These are phyloP conservation scores for Penicillium odoratum DNA, from an alignment of 495 filamentous ascomycete genomes.

Conservation along the genomic window DNA sequence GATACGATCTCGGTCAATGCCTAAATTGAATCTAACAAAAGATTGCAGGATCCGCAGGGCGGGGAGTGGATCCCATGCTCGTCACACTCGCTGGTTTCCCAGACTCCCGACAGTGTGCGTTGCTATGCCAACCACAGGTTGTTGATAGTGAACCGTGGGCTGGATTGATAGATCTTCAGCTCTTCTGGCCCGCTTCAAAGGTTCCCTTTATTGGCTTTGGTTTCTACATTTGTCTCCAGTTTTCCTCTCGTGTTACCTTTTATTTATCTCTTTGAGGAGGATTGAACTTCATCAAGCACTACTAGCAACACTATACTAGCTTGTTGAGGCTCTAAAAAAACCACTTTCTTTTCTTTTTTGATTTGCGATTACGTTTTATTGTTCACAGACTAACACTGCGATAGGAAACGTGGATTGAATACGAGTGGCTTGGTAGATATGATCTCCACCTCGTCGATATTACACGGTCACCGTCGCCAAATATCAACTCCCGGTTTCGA, in stretches of 20 bases:
- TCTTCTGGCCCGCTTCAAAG: constrained; percentile 26
- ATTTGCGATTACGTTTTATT: constrained; percentile 21
- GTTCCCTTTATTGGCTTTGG: constrained; percentile 27
- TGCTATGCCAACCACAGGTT: constrained; percentile 48
- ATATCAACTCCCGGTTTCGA: constrained; percentile 83
- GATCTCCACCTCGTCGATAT: constrained; percentile 27
- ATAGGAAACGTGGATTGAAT: constrained; percentile 24
- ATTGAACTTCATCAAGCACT: constrained; percentile 3
- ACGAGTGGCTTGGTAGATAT: constrained; percentile 31
- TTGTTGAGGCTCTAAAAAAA: constrained; percentile 22
- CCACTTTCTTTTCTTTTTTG: constrained; percentile 25
- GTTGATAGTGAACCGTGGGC: constrained; percentile 46
- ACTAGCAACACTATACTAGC: constrained; percentile 3
- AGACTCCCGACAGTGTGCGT: constrained; percentile 33
- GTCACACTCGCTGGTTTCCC: constrained; percentile 34
- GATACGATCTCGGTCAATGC: constrained; percentile 13
- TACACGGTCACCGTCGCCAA: constrained; percentile 66
- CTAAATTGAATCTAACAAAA: neutral
- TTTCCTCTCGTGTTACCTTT: constrained; percentile 15
- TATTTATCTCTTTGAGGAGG: neutral
- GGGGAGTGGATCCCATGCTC: constrained; percentile 22
- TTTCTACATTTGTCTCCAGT: constrained; percentile 24
- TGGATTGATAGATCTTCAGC: constrained; percentile 39
- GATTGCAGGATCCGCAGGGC: constrained; percentile 12
- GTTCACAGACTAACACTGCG: constrained; percentile 44